Evolutionary conservation across 108 stramenopile genomes (phyloP), one percentile per base, ranked within the genome.

Genomic region (Stephanodiscus minutulus): DNA sequence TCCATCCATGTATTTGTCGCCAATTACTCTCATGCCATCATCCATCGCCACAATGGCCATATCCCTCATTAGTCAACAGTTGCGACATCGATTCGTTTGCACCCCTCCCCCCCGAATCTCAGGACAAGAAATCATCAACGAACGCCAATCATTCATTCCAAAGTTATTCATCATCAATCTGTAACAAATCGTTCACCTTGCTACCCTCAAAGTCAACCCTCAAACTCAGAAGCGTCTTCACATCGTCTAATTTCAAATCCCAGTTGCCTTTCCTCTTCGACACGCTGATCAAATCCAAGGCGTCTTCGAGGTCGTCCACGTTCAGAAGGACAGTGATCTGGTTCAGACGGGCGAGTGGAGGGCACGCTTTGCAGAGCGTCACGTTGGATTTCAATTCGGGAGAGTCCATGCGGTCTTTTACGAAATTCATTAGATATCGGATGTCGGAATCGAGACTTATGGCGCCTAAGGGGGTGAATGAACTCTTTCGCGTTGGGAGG

Each of bases 241-340:
- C 82, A 59, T 94, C 93, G 24, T 94, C 88, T 73, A 90, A 57
- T 59, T 83, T 90, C 68, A 91, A 72, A 81, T 94, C 93, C 93
- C 93, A 94, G 28, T 79, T 79, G 50, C 86, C 87, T 56, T 94
- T 94, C 37, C 90, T 74, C 64, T 91, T 91, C 18, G 83, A 87
- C 37, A 87, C 84, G 11, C 83, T 75, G 46, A 94, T 87, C 47
- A 94, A 76, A 80, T 94, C 93, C 25, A 94, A 48, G 1, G 88
- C 89, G 67, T 94, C 93, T 12, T 94, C 93, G 56, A 94, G 58
- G 67, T 94, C 93, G 43, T 94, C 93, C 3, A 91, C 90, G 73
- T 90, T 88, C 71, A 94, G 18, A 22, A 94, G 65, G 17, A 86
- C 74, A 1, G 90, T 74, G 61, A 94, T 90, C 75, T 94, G 93